Conservation (phyloP, 2,329 filamentous ascomycete species). For the Colletotrichum limetticola region DNA sequence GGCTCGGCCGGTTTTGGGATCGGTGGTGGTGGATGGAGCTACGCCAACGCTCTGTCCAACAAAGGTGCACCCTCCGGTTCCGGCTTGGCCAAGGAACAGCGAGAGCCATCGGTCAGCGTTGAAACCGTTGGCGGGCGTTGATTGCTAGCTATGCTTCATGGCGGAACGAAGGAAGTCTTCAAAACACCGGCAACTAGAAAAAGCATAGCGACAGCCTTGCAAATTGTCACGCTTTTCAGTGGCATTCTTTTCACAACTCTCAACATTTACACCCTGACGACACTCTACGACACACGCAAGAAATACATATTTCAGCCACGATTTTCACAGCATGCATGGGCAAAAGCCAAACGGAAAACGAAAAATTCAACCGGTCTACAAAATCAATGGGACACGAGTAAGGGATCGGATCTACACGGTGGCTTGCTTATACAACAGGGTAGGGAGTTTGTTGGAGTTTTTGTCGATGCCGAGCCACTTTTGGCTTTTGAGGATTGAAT, state of each 20-base stretch:
- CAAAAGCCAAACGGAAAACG: slow-evolving; percentile 29
- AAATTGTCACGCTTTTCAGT: slow-evolving; percentile 10
- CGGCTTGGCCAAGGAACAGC: slow-evolving; percentile 34
- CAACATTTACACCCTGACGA: slow-evolving; percentile 32
- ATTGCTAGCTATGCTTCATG: neutral
- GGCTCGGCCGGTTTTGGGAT: slow-evolving; percentile 56
- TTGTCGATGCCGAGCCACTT: neutral
- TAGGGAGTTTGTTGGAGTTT: slow-evolving; percentile 32
- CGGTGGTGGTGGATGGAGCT: slow-evolving; percentile 50
- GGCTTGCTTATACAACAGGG: slow-evolving; percentile 32
- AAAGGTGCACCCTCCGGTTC: slow-evolving; percentile 24
- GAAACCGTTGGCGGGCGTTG: slow-evolving; percentile 36
- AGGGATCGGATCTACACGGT: slow-evolving; percentile 28
- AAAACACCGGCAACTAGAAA: slow-evolving; percentile 3
- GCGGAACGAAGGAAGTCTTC: neutral
- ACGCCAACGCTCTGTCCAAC: slow-evolving; percentile 45
- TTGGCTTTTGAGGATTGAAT: neutral
- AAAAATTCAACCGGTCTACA: slow-evolving; percentile 32
- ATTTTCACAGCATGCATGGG: slow-evolving; percentile 33
- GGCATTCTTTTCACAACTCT: slow-evolving; percentile 14
- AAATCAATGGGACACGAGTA: slow-evolving; percentile 28
- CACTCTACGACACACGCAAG: slow-evolving; percentile 17
- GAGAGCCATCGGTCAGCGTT: slow-evolving; percentile 34
- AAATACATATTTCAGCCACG: slow-evolving; percentile 27
- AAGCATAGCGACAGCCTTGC: slow-evolving; percentile 29